These are phyloP conservation scores for Hanseniaspora nectarophila DNA, from an alignment of 805 yeast species.

Conservation along the genomic window DNA sequence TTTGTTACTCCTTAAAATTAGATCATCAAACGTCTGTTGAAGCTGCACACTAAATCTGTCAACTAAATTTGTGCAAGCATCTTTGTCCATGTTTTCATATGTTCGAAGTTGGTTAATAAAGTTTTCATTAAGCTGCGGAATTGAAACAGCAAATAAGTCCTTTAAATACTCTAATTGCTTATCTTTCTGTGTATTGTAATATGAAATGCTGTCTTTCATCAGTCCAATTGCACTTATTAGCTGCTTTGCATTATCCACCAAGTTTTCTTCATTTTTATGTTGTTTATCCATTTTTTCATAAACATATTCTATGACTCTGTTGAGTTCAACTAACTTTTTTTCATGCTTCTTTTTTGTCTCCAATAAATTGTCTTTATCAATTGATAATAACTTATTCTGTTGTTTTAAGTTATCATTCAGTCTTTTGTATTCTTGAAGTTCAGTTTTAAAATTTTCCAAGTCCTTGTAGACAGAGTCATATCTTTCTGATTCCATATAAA, in stretches of 20 bases:
- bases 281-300: slow-evolving; percentile 23
- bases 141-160: not conserved
- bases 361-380: slow-evolving; percentile 24
- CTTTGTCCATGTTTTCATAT: not conserved
- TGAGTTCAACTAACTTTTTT: slow-evolving; percentile 21
- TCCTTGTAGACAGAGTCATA: slow-evolving; percentile 42
- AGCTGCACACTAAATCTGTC: slow-evolving; percentile 1
- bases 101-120: not conserved
- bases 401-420: slow-evolving; percentile 31
- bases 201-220: slow-evolving; percentile 20
- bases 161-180: slow-evolving; percentile 7
- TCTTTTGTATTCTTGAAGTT: slow-evolving; percentile 37
- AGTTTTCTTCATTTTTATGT: slow-evolving; percentile 22
- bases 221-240: slow-evolving; percentile 19
- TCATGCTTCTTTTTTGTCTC: slow-evolving; percentile 24
- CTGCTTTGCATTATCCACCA: slow-evolving; percentile 20
- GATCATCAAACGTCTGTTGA: slow-evolving; percentile 4
- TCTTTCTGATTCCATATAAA: slow-evolving; percentile 49
- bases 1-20: slow-evolving; percentile 2
- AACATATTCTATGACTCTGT: slow-evolving; percentile 21
- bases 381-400: slow-evolving; percentile 28
- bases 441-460: slow-evolving; percentile 39
- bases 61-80: not conserved
- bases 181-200: slow-evolving; percentile 21
- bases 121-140: slow-evolving; percentile 9